phyloP scores from a whole-genome alignment of 2,329 filamentous ascomycete genomes.

The Bipolaris victoriae region DNA sequence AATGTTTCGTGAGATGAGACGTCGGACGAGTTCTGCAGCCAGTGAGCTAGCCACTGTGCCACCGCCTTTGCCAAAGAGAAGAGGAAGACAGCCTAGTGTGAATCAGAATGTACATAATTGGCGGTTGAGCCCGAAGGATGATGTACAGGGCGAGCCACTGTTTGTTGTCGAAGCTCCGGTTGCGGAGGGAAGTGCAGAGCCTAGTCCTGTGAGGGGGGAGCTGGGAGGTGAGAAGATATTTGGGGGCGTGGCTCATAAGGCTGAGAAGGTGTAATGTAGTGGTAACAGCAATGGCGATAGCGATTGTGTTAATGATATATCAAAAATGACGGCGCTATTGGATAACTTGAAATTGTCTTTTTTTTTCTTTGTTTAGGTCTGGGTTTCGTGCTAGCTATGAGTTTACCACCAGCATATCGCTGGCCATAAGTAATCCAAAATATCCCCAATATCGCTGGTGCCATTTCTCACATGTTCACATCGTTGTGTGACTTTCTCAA shows the following conservation, averaged over 20 bases:
- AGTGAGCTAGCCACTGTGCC: conserved; percentile 18
- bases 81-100: conserved; percentile 46
- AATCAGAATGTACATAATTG: conserved; percentile 18
- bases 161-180: conserved; percentile 42
- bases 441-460: not conserved
- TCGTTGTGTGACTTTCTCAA: not conserved
- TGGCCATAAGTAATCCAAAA: not conserved
- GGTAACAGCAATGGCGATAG: not conserved
- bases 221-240: not conserved
- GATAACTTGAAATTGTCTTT: not conserved
- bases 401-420: not conserved
- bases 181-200: conserved; percentile 8
- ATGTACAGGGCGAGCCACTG: conserved; percentile 26
- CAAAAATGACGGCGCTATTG: not conserved
- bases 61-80: conserved; percentile 58
- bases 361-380: not conserved
- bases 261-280: conserved; percentile 1
- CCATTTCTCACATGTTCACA: not conserved
- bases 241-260: not conserved
- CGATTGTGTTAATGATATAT: not conserved
- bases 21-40: conserved; percentile 14
- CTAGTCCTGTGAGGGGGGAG: conserved; percentile 3
- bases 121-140: conserved; percentile 6
- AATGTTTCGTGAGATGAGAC: conserved; percentile 18
- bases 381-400: not conserved